phyloP scores from a whole-genome alignment of 2,329 filamentous ascomycete species.

The Phialocephala subalpina region DNA sequence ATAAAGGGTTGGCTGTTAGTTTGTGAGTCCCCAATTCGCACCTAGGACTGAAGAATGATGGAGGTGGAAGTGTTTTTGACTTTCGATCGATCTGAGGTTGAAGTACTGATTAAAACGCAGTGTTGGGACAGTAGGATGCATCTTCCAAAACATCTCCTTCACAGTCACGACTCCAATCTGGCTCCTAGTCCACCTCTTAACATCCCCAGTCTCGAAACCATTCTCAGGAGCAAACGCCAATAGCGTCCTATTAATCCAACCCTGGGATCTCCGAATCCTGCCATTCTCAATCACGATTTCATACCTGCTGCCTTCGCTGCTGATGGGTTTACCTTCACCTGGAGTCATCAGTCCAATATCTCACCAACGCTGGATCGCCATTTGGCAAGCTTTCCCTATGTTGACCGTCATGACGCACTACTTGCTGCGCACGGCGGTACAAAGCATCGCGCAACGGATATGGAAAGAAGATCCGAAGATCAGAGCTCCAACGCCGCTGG shows the following conservation, averaged over 20 bases:
- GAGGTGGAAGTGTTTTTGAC: too few relatives aligned
- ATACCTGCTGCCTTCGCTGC: conserved; percentile 52
- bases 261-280: conserved; percentile 41
- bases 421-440: conserved; percentile 30
- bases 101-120: conserved; percentile 26
- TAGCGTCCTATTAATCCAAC: conserved; percentile 40
- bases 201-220: conserved; percentile 47
- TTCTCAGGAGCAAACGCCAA: conserved; percentile 45
- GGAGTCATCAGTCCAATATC: conserved; percentile 46
- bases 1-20: conserved; percentile 49
- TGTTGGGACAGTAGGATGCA: conserved; percentile 50
- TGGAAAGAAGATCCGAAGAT: conserved; percentile 28
- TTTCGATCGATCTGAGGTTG: too few relatives aligned
- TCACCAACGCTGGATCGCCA: conserved; percentile 56
- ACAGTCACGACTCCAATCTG: conserved; percentile 53
- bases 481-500: conserved; percentile 37
- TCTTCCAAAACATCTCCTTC: conserved; percentile 52
- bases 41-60: too few relatives aligned
- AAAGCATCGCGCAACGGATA: conserved; percentile 31
- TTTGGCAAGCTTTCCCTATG: conserved; percentile 60
- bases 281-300: conserved; percentile 52
- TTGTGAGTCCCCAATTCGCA: conserved; percentile 46
- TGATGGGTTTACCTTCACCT: conserved; percentile 53
- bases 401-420: conserved; percentile 52
- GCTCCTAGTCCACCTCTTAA: conserved; percentile 51